Conservation (phyloP, 2,329 filamentous ascomycete genomes). For the Epichloe hybrida region DNA sequence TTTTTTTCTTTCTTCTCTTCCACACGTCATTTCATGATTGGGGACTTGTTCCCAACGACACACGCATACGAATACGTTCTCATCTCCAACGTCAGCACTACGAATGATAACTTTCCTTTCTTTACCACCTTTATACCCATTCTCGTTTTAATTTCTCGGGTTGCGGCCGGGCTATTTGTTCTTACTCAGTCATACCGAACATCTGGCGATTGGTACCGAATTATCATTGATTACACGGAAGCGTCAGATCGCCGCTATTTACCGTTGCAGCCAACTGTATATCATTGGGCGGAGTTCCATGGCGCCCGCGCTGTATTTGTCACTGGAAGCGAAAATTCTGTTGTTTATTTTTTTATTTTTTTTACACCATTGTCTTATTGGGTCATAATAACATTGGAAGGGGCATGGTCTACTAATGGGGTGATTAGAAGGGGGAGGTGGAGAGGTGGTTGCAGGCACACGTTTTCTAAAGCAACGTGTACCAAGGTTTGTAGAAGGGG, state of each 20-base stretch:
- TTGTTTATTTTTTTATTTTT: not conserved
- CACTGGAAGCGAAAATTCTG: not conserved
- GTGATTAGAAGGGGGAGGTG: not conserved
- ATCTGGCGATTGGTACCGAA: not conserved
- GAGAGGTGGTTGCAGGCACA: too few relatives aligned
- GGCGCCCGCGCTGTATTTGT: conserved; percentile 6
- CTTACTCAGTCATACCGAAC: not conserved
- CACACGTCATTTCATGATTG: not conserved
- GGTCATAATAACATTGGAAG: not conserved
- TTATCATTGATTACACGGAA: not conserved
- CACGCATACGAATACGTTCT: not conserved
- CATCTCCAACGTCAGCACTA: not conserved
- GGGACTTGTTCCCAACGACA: not conserved
- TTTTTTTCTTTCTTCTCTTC: too few relatives aligned
- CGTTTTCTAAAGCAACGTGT: too few relatives aligned
- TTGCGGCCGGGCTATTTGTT: not conserved
- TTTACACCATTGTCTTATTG: not conserved
- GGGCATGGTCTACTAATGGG: not conserved
- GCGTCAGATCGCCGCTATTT: not conserved
- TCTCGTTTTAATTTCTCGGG: not conserved
- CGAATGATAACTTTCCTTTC: not conserved
- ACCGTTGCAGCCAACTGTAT: not conserved
- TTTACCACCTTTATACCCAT: not conserved
- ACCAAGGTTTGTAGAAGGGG: not conserved
- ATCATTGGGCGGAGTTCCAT: conserved; percentile 10